These are phyloP conservation scores for Boletus tomentosulus DNA, from an alignment of 768 basidiomycete genomes.

Conservation along the genomic window DNA sequence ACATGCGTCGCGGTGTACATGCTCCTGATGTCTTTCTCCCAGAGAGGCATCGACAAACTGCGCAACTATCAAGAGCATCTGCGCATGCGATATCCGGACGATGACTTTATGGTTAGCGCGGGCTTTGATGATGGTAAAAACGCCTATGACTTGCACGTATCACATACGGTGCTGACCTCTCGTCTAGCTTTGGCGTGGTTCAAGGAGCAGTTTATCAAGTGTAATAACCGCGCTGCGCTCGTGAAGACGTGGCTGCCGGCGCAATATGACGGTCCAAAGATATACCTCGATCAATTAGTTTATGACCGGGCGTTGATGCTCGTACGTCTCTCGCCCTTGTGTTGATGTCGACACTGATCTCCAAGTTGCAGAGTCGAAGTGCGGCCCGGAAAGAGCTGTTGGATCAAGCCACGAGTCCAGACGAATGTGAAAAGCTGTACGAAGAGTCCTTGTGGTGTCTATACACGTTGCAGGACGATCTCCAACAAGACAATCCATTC, in stretches of 20 bases:
- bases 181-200: slow-evolving; percentile 78
- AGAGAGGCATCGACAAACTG: slow-evolving; percentile 86
- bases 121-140: slow-evolving; percentile 71
- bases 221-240: slow-evolving; percentile 84
- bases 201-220: slow-evolving; percentile 89
- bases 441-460: slow-evolving; percentile 94
- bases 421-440: slow-evolving; percentile 90
- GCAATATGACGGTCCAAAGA: slow-evolving; percentile 77
- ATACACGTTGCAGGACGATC: slow-evolving; percentile 87
- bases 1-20: slow-evolving; percentile 88
- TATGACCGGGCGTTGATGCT: slow-evolving; percentile 88
- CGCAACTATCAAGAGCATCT: slow-evolving; percentile 75
- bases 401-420: slow-evolving; percentile 67
- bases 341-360: neutral
- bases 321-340: slow-evolving; percentile 44
- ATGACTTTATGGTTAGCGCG: slow-evolving; percentile 69
- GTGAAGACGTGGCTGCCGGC: slow-evolving; percentile 86
- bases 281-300: slow-evolving; percentile 85
- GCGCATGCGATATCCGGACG: slow-evolving; percentile 76
- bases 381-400: slow-evolving; percentile 89
- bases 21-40: slow-evolving; percentile 87
- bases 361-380: slow-evolving; percentile 67
- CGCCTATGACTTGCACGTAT: slow-evolving; percentile 3
- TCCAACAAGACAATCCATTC: slow-evolving; percentile 79
- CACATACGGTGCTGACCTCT: slow-evolving; percentile 7